Conservation (phyloP, 306 rosid genomes). For the Ammopiptanthus mongolicus region DNA sequence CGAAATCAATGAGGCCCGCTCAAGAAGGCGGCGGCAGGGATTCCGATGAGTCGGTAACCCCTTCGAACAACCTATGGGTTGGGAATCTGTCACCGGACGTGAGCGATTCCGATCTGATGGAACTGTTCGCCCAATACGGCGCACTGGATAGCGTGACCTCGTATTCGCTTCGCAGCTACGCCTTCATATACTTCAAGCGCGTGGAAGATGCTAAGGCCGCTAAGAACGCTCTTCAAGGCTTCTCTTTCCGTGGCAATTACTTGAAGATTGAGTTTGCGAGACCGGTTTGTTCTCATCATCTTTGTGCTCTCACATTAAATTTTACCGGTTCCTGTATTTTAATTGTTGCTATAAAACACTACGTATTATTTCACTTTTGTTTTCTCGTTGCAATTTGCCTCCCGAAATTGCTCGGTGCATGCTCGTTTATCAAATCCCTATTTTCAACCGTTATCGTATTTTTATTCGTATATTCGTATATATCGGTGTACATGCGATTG, state of each 20-base stretch:
- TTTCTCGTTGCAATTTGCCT: not conserved
- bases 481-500: not conserved
- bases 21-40: slow-evolving; percentile 21
- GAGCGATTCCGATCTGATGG: slow-evolving; percentile 71
- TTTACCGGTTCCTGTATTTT: slow-evolving; percentile 9
- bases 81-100: slow-evolving; percentile 81
- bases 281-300: slow-evolving; percentile 90
- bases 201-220: slow-evolving; percentile 90
- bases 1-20: slow-evolving; percentile 32
- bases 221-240: slow-evolving; percentile 70
- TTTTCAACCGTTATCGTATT: not conserved
- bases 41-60: slow-evolving; percentile 43
- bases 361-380: not conserved
- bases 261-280: slow-evolving; percentile 89
- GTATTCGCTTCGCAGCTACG: slow-evolving; percentile 78
- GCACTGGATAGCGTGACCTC: slow-evolving; percentile 84
- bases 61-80: slow-evolving; percentile 88
- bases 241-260: slow-evolving; percentile 48
- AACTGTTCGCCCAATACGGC: slow-evolving; percentile 69
- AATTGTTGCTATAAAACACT: not conserved
- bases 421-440: not conserved
- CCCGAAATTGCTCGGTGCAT: not conserved
- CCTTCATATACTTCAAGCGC: slow-evolving; percentile 77
- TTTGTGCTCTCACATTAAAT: slow-evolving; percentile 20
- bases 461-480: not conserved